Base-by-base conservation (phyloP, 345 rosid species). In the Trapa bicornis region DNA sequence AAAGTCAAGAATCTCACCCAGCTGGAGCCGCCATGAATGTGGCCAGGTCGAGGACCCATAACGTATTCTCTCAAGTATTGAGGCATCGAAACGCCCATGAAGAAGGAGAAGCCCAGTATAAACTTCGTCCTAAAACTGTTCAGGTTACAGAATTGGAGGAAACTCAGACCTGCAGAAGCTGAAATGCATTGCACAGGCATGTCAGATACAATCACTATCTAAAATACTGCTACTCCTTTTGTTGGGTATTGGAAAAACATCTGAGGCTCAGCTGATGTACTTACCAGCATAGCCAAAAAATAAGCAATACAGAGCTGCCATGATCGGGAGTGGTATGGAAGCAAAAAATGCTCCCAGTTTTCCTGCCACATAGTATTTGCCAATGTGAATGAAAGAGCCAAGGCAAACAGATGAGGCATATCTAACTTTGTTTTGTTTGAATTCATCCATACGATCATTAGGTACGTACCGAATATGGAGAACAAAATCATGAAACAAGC, bases 401-500 rank as follows among this genome's bases (percentile, higher is more conserved):
- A 22, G 60, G 11, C 32, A 6, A 54, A 54, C 33, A 3, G 35
- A 0, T 54, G 6, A 29, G 2, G 29, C 29, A 22, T 22, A 22
- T 22, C 29, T 22, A 22, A 22, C 29, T 22, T 22, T 22, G 29
- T 22, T 22, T 22, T 22, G 29, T 22, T 22, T 22, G 48, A 47
- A 57, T 29, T 57, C 32, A 57, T 57, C 29, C 12, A 58, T 32
- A 14, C 3, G 35, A 11, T 11, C 15, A 10, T 32, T 11, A 16
- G 35, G 35, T 29, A 53, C 68, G 22, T 80, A 86, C 92, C 92
- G 2, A 89, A 84, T 67, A 86, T 65, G 42, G 96, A 85, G 80
- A 89, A 86, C 78, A 86, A 82, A 68, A 85, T 79, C 90, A 83
- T 86, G 78, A 85, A 85, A 6, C 75, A 84, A 38, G 92, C 87